Evolutionary conservation across 176 grass and related monocot genomes (phyloP), one percentile per base, ranked within the genome.

Genomic region (Aegilops longissima): DNA sequence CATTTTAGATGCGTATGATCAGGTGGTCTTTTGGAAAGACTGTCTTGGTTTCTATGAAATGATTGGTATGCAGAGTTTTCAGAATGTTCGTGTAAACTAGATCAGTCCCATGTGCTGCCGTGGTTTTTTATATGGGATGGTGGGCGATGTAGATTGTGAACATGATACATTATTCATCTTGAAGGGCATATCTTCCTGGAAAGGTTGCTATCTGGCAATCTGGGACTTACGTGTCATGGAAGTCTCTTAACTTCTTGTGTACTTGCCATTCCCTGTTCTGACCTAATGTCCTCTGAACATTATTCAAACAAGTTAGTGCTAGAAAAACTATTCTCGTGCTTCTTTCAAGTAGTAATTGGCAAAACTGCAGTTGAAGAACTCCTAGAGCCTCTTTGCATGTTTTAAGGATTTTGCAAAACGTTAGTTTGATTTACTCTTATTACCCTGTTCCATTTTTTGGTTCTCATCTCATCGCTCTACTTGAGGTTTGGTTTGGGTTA

Each of bases 151-250:
- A 61, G 39, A 13, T 30, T 64, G 51, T 73, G 31, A 47, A 20
- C 47, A 10, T 35, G 6, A 56, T 78, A 54, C 58, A 47, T 45
- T 61, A 66, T 77, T 68, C 17, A 8, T 75, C 13, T 64, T 30
- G 17, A 65, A 56, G 21, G 44, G 23, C 12, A 1, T 80, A 54
- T 87, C 0, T 47, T 45, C 33, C 27, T 21, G 76, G 18, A 75
- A 84, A 85, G 2, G 7, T 51, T 47, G 4, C 56, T 21, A 21
- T 59, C 56, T 87, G 81, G 65, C 76, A 81, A 62, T 76, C 11
- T 39, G 16, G 67, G 84, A 84, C 81, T 87, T 76, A 61, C 24
- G 18, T 61, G 81, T 29, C 76, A 39, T 68, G 5, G 69, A 81
- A 76, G 62, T 70, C 9, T 31, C 25, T 51, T 38, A 54, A 77